These are phyloP conservation scores for Chlorella sp. DNA, from an alignment of 139 green algal species.

Conservation along the genomic window DNA sequence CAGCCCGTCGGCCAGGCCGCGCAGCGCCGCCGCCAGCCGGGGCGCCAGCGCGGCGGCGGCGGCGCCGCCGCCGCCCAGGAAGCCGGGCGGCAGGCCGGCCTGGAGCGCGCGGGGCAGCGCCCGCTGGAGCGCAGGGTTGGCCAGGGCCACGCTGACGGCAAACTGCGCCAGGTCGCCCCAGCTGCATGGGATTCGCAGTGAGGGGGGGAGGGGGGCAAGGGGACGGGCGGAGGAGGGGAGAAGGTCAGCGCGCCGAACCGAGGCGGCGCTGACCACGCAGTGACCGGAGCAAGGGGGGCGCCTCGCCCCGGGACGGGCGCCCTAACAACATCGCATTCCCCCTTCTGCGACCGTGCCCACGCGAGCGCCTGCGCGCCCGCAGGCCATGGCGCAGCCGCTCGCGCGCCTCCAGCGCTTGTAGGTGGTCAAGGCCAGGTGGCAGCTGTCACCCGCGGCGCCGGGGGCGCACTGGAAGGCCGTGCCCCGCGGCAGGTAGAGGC, in stretches of 20 bases:
- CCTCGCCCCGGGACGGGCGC: no score
- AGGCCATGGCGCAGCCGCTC: no score
- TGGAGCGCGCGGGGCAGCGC: constrained; percentile 46
- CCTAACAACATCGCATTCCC: no score
- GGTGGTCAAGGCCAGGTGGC: constrained; percentile 76
- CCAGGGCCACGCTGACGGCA: constrained; percentile 8
- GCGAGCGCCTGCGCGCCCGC: no score
- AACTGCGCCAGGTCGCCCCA: constrained; percentile 31
- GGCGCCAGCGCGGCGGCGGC: not conserved
- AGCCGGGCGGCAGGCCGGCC: constrained; percentile 41
- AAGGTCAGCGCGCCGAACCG: no score
- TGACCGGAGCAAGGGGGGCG: no score
- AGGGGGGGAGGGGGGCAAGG: no score
- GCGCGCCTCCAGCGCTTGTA: constrained; percentile 63
- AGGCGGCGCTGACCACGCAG: no score
- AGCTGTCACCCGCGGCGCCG: constrained; percentile 40
- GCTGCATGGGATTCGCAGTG: no score
- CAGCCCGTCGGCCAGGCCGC: constrained; percentile 53
- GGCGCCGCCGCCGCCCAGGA: constrained; percentile 16
- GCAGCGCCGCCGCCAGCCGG: constrained; percentile 40
- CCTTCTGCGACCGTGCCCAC: no score
- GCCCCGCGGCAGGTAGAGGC: constrained; percentile 87
- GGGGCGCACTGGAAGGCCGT: constrained; percentile 74
- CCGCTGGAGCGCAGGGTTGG: constrained; percentile 13
- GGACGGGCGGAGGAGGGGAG: no score